A percentile compares a stretch with the other conserved stretches of the same genome.
Evolutionary conservation across 2,329 filamentous ascomycete genomes (phyloP).

Genomic region (Colletotrichum cuscutae): DNA sequence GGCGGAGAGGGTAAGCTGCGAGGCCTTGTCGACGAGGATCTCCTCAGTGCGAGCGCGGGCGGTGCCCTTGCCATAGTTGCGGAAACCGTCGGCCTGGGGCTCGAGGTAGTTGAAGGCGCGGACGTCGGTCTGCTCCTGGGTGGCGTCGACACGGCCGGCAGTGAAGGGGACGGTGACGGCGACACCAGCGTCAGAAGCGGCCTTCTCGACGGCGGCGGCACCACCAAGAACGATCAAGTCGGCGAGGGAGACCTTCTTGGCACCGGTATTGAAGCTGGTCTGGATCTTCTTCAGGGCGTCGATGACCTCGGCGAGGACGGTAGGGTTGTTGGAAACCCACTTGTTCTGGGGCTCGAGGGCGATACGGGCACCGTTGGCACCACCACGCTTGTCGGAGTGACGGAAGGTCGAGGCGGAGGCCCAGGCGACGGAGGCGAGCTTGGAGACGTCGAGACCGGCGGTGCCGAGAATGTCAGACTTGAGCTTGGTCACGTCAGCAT

Average conservation of each 20-base stretch:
- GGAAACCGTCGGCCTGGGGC: constrained; percentile 79
- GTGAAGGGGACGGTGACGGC: constrained; percentile 75
- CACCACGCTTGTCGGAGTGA: constrained; percentile 82
- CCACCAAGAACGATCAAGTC: constrained; percentile 84
- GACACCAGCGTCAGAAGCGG: constrained; percentile 58
- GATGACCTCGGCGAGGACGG: constrained; percentile 71
- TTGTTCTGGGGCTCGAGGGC: constrained; percentile 76
- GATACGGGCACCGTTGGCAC: constrained; percentile 83
- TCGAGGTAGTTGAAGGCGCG: constrained; percentile 73
- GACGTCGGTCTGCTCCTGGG: constrained; percentile 77
- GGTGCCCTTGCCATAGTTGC: constrained; percentile 77
- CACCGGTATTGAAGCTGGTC: constrained; percentile 69
- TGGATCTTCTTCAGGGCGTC: constrained; percentile 71
- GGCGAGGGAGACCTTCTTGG: constrained; percentile 81
- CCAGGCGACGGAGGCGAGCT: constrained; percentile 75
- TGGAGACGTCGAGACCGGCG: constrained; percentile 67
- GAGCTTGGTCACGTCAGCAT: constrained; percentile 70
- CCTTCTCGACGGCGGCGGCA: constrained; percentile 77
- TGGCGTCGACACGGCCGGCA: constrained; percentile 77
- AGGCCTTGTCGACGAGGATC: constrained; percentile 76
- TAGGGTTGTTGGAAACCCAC: constrained; percentile 81
- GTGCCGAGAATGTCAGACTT: constrained; percentile 75
- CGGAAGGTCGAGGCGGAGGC: constrained; percentile 79
- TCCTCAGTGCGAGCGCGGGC: constrained; percentile 73
- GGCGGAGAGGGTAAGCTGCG: constrained; percentile 75